phyloP scores from a whole-genome alignment of 805 yeast species.

The Candida maris region DNA sequence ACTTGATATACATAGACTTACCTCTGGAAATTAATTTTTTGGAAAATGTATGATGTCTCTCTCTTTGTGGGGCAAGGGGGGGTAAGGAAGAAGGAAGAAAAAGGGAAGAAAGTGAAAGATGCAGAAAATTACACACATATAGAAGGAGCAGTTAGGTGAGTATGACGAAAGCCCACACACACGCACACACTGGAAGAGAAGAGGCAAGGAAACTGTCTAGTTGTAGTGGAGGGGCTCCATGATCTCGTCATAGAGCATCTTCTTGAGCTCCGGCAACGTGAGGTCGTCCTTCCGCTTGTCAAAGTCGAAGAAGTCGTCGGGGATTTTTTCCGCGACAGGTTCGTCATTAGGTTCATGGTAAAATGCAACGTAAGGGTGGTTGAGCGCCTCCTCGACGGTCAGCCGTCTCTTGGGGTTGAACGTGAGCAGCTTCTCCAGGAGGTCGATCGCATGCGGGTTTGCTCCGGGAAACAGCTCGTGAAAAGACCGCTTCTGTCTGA shows the following conservation, averaged over 20 bases:
- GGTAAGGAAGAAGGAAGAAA: too few relatives aligned
- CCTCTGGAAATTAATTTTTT: too few relatives aligned
- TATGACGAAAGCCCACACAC: too few relatives aligned
- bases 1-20: too few relatives aligned
- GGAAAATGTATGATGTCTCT: too few relatives aligned
- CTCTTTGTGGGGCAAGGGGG: too few relatives aligned
- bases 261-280: constrained; percentile 70
- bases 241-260: constrained; percentile 75
- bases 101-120: too few relatives aligned
- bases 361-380: constrained; percentile 80
- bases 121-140: too few relatives aligned
- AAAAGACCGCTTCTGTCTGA: constrained; percentile 58
- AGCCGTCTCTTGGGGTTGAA: constrained; percentile 84
- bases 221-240: constrained; percentile 48
- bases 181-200: too few relatives aligned
- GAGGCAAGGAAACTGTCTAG: too few relatives aligned
- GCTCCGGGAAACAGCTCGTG: constrained; percentile 46
- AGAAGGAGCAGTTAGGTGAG: too few relatives aligned
- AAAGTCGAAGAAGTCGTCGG: constrained; percentile 84
- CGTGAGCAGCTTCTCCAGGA: constrained; percentile 64
- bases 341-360: constrained; percentile 96
- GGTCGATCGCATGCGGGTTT: constrained; percentile 65
- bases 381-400: constrained; percentile 77
- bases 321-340: constrained; percentile 79
- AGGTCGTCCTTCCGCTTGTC: constrained; percentile 80